Evolutionary conservation across 495 filamentous ascomycete genomes (phyloP), one percentile per base, ranked within the genome.

Genomic region (Hypomontagnella monticulosa): DNA sequence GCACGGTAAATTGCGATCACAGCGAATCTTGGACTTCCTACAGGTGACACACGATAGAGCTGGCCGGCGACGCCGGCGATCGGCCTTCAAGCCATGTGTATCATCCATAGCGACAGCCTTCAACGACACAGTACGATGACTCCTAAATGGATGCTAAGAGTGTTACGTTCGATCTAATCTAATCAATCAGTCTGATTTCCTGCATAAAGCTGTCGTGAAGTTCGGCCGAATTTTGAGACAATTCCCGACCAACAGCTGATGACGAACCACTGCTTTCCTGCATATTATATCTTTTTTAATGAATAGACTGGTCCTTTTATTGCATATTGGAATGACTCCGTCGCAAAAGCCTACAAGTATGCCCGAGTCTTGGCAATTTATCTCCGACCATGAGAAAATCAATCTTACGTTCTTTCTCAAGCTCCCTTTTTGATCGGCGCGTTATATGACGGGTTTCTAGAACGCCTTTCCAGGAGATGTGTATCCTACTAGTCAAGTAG

Each of bases 11-110:
- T 76, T 78, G 54, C 79, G 79, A 57, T 85, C 82, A 72, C 83
- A 87, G 37, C 80, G 83, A 57, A 87, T 82, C 71, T 85, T 87
- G 47, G 82, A 81, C 9, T 76, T 83, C 10, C 80, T 71, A 67
- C 84, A 86, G 50, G 81, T 82, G 33, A 83, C 71, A 64, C 82
- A 85, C 1, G 83, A 82, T 20, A 80, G 72, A 18, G 81, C 78
- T 3, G 79, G 80, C 4, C 79, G 71, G 40, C 79, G 76, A 32
- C 80, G 78, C 10, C 78, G 72, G 41, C 65, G 65, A 14, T 67
- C 60, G 15, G 14, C 15, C 23, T 63, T 59, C n/a, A 46, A 20
- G 12, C 19, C 55, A 12, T 49, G 42, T 41, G 12, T 10, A 30
- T 56, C 49, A 1, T 68, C 48, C 65, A 68, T 63, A 16, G 19